Conservation (phyloP, 495 filamentous ascomycete species). For the Podospora pseudocomata region DNA sequence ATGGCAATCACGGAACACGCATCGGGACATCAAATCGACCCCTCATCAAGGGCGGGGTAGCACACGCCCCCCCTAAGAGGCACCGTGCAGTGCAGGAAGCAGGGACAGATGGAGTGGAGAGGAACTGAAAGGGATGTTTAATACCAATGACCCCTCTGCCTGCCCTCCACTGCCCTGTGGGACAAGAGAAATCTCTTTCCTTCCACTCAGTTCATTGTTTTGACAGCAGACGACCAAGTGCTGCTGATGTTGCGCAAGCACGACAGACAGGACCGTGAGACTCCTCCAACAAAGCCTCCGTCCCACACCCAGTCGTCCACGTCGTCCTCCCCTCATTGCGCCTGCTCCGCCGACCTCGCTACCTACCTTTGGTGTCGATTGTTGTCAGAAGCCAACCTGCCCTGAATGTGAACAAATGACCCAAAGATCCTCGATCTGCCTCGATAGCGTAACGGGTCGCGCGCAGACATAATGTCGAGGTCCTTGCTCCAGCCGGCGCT, state of each 20-base stretch:
- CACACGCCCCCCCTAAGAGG: not conserved
- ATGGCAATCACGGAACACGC: slow-evolving; percentile 2
- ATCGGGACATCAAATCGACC: not conserved
- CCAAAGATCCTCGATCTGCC: slow-evolving; percentile 18
- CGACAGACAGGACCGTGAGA: slow-evolving; percentile 6
- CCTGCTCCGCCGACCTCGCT: not conserved
- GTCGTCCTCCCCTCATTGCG: not conserved
- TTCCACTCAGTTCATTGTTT: not conserved
- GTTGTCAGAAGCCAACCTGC: not conserved
- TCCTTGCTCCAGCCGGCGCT: slow-evolving; percentile 26
- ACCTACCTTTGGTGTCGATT: not conserved
- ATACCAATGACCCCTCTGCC: not conserved
- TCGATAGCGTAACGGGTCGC: slow-evolving; percentile 24
- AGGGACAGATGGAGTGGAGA: not conserved
- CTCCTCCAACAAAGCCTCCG: slow-evolving; percentile 1
- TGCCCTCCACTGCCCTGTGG: not conserved
- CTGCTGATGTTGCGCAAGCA: slow-evolving; percentile 6
- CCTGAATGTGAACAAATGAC: slow-evolving; percentile 27
- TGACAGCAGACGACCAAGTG: not conserved
- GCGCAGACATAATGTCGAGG: slow-evolving; percentile 26
- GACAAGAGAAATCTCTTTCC: not conserved
- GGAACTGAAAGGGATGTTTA: not conserved
- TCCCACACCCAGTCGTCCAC: not conserved
- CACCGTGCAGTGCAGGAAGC: not conserved
- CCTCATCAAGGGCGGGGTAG: slow-evolving; percentile 1